These are phyloP conservation scores for Teunomyces tritomae DNA, from an alignment of 805 yeast species.

Conservation along the genomic window DNA sequence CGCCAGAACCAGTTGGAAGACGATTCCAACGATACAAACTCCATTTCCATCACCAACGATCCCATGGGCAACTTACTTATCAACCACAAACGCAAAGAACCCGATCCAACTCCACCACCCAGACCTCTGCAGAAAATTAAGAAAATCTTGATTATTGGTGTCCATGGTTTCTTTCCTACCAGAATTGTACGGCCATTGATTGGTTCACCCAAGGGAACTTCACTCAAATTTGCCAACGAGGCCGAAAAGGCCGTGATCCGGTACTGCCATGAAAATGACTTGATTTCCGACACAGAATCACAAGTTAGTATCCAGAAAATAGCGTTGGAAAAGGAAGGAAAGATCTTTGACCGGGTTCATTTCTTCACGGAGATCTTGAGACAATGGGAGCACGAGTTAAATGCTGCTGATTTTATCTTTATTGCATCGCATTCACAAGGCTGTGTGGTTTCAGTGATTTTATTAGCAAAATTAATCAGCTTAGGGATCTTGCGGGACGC, in stretches of 20 bases:
- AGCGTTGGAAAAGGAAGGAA: slow-evolving; percentile 93
- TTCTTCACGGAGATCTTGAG: slow-evolving; percentile 70
- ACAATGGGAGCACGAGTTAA: slow-evolving; percentile 60
- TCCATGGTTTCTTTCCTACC: slow-evolving; percentile 95
- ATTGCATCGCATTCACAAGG: slow-evolving; percentile 97
- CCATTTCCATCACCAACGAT: slow-evolving; percentile 40
- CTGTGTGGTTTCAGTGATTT: slow-evolving; percentile 81
- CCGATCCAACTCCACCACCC: slow-evolving; percentile 16
- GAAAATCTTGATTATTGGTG: slow-evolving; percentile 80
- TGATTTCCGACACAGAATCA: slow-evolving; percentile 32
- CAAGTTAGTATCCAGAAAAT: slow-evolving; percentile 70
- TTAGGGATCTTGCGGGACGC: slow-evolving; percentile 45
- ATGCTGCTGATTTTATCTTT: slow-evolving; percentile 78
- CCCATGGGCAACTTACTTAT: slow-evolving; percentile 41
- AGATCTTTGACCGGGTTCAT: slow-evolving; percentile 79
- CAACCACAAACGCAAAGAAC: slow-evolving; percentile 19
- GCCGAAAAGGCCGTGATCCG: slow-evolving; percentile 75
- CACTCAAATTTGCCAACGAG: slow-evolving; percentile 83
- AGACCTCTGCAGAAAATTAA: slow-evolving; percentile 38
- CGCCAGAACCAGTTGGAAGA: slow-evolving; percentile 25
- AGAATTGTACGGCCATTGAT: slow-evolving; percentile 77
- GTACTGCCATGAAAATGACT: slow-evolving; percentile 49
- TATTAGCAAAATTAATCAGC: slow-evolving; percentile 71
- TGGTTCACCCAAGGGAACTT: slow-evolving; percentile 97
- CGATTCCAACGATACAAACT: slow-evolving; percentile 27